A percentile compares a stretch with the other conserved stretches of the same genome.
These are phyloP conservation scores for Boletus sensibilis DNA, from an alignment of 768 basidiomycete species.

Conservation along the genomic window DNA sequence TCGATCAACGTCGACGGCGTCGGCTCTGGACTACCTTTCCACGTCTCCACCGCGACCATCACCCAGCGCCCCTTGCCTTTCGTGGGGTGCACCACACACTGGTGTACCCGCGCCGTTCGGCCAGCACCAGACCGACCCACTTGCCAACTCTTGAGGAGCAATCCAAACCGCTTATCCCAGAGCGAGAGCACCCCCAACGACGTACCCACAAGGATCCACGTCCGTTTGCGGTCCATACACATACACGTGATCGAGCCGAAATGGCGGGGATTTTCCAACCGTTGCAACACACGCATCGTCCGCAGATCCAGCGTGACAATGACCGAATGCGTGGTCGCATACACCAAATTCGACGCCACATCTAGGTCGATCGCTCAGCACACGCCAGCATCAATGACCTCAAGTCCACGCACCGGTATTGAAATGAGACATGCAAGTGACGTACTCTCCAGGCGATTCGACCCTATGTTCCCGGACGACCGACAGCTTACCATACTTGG, in stretches of 20 bases:
- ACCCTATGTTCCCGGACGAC: constrained; percentile 79
- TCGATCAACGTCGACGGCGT: constrained; percentile 60
- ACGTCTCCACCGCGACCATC: constrained; percentile 73
- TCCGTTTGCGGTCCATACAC: constrained; percentile 78
- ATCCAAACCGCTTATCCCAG: constrained; percentile 95
- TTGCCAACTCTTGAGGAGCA: constrained; percentile 86
- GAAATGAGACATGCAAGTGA: constrained; percentile 81
- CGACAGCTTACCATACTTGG: constrained; percentile 81
- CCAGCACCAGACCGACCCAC: constrained; percentile 56
- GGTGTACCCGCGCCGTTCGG: constrained; percentile 59
- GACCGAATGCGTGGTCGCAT: constrained; percentile 77
- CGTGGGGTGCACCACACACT: constrained; percentile 79
- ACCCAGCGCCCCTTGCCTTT: constrained; percentile 90
- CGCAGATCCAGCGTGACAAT: constrained; percentile 81
- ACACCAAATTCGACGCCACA: constrained; percentile 75
- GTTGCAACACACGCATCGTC: constrained; percentile 74
- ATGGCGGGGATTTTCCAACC: constrained; percentile 81
- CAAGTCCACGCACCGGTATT: constrained; percentile 54
- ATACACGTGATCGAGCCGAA: constrained; percentile 83
- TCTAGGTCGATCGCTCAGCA: constrained; percentile 42
- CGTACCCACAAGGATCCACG: constrained; percentile 90
- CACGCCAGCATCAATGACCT: not conserved
- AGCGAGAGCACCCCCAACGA: constrained; percentile 80
- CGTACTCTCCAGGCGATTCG: constrained; percentile 72
- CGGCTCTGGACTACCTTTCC: constrained; percentile 38